Percentiles rank a stretch among this genome's conserved stretches.
phyloP scores from a whole-genome alignment of 805 yeast genomes.

The Candida koratica region DNA sequence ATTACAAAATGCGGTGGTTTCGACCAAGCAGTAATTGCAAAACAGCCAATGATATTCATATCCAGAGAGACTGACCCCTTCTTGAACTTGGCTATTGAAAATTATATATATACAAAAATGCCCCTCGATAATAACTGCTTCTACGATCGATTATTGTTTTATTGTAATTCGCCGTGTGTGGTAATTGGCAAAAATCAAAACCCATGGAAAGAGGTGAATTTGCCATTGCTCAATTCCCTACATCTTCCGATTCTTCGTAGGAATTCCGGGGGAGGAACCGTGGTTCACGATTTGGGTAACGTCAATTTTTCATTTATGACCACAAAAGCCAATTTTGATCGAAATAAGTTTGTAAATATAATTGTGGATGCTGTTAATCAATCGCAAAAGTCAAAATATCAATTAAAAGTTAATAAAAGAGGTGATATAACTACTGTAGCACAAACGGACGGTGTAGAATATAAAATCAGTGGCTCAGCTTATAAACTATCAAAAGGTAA shows the following conservation, averaged over 20 bases:
- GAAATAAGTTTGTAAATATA: constrained; percentile 50
- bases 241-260: constrained; percentile 71
- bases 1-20: background rate
- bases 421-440: constrained; percentile 66
- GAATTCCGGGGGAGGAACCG: constrained; percentile 93
- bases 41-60: constrained; percentile 51
- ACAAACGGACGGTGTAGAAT: constrained; percentile 21
- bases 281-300: constrained; percentile 89
- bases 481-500: constrained; percentile 77
- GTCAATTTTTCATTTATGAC: constrained; percentile 81
- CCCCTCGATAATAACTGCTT: constrained; percentile 37
- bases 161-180: constrained; percentile 78
- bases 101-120: constrained; percentile 63
- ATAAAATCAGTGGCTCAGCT: constrained; percentile 89
- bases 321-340: constrained; percentile 58
- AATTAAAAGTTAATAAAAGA: constrained; percentile 57
- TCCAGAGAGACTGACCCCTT: constrained; percentile 64
- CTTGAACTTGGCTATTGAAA: constrained; percentile 77
- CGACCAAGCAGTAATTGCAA: constrained; percentile 13
- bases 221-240: constrained; percentile 47
- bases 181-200: constrained; percentile 95
- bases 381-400: constrained; percentile 11
- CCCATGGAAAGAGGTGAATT: constrained; percentile 82
- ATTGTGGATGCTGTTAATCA: constrained; percentile 35
- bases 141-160: constrained; percentile 60